Evolutionary conservation across 2,329 filamentous ascomycete species (phyloP).

Genomic region (Fusarium sp.): DNA sequence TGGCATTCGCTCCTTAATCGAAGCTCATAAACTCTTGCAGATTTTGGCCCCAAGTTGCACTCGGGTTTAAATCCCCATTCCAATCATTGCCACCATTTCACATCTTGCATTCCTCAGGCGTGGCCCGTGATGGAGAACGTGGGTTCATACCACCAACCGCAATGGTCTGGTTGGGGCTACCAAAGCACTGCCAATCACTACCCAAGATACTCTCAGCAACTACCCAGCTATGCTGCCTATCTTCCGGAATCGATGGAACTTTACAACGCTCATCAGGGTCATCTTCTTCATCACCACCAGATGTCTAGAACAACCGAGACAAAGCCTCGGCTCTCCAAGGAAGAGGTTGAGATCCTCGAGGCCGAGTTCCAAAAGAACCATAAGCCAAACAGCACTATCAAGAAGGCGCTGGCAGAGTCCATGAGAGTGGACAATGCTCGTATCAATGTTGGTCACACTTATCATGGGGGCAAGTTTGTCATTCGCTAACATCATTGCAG

Average conservation of each 20-base stretch:
- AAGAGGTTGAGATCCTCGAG: slow-evolving; percentile 67
- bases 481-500: slow-evolving; percentile 53
- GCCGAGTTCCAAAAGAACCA: slow-evolving; percentile 70
- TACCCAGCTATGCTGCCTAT: slow-evolving; percentile 49
- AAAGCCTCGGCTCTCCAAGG: slow-evolving; percentile 65
- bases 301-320: slow-evolving; percentile 56
- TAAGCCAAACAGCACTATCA: slow-evolving; percentile 69
- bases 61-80: slow-evolving; percentile 27
- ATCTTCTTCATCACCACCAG: slow-evolving; percentile 51
- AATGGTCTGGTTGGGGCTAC: slow-evolving; percentile 51
- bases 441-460: slow-evolving; percentile 63
- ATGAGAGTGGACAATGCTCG: slow-evolving; percentile 70
- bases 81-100: slow-evolving; percentile 27
- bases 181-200: slow-evolving; percentile 44
- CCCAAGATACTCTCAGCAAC: slow-evolving; percentile 46
- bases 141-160: slow-evolving; percentile 48
- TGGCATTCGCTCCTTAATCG: slow-evolving; percentile 25
- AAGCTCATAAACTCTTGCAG: slow-evolving; percentile 6
- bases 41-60: slow-evolving; percentile 17
- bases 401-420: slow-evolving; percentile 67
- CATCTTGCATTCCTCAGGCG: slow-evolving; percentile 26
- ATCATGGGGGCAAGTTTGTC: background rate
- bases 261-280: slow-evolving; percentile 50
- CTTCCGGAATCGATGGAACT: slow-evolving; percentile 52
- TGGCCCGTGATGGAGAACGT: slow-evolving; percentile 44